Conservation (phyloP, 108 stramenopile genomes). For the Ochromonas danica region DNA sequence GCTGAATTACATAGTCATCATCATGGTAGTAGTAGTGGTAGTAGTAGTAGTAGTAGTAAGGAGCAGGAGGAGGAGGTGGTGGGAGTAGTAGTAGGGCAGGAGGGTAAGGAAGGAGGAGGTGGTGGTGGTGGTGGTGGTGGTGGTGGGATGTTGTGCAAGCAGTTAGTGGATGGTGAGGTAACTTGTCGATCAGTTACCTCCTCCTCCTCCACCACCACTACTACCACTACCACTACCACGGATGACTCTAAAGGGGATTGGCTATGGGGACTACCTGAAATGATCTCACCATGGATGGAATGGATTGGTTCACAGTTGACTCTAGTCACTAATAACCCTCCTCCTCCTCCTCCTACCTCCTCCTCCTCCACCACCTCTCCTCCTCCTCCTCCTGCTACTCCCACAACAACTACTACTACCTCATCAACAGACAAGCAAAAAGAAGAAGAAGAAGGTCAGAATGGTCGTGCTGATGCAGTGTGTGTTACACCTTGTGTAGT, state of each 20-base stretch:
- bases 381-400: neutral
- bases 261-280: too few relatives aligned
- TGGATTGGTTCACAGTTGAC: too few relatives aligned
- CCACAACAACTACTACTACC: neutral
- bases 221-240: conserved; percentile 1
- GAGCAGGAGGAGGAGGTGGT: neutral
- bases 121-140: too few relatives aligned
- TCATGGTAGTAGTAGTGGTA: neutral
- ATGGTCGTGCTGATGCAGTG: neutral
- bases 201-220: neutral
- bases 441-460: conserved; percentile 4
- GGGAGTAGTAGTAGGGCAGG: neutral
- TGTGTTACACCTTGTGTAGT: neutral
- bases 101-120: neutral
- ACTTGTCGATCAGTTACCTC: neutral
- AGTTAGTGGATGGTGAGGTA: too few relatives aligned
- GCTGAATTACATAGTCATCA: neutral
- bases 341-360: neutral
- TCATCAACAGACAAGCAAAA: neutral
- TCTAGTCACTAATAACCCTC: neutral
- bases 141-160: too few relatives aligned
- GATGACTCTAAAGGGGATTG: neutral
- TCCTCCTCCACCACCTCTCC: neutral
- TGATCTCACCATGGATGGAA: too few relatives aligned
- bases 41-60: too few relatives aligned